phyloP scores from a whole-genome alignment of 139 green algal genomes.

The Chlorella sp. region DNA sequence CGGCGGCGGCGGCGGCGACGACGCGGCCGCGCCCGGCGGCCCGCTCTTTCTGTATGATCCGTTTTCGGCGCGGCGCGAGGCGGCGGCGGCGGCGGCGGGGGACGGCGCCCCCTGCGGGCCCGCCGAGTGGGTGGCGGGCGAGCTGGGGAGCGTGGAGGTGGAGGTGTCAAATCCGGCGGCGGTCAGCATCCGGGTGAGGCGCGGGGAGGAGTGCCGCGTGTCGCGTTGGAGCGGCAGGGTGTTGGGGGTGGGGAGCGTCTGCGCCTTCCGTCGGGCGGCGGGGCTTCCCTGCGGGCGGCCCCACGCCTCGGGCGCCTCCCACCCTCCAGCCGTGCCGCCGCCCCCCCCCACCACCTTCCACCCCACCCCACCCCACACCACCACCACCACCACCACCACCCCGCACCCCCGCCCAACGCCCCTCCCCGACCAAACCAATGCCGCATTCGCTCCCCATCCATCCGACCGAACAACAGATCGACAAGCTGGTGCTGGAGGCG shows the following conservation, averaged over 20 bases:
- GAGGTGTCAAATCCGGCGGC: slow-evolving; percentile 67
- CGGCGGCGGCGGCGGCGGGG: not conserved
- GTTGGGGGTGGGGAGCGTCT: too few relatives aligned
- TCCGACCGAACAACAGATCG: slow-evolving; percentile 18
- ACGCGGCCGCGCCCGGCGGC: slow-evolving; percentile 15
- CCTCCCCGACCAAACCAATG: not conserved
- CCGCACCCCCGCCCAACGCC: not conserved
- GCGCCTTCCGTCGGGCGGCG: too few relatives aligned
- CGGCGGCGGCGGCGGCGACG: not conserved
- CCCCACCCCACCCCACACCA: not conserved
- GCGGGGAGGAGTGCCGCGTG: too few relatives aligned
- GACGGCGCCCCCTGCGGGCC: not conserved
- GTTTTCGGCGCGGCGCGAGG: slow-evolving; percentile 49
- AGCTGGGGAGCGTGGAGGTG: slow-evolving; percentile 68
- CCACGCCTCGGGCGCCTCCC: too few relatives aligned
- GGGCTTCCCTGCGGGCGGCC: too few relatives aligned
- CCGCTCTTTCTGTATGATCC: slow-evolving; percentile 78
- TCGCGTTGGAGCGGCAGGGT: too few relatives aligned
- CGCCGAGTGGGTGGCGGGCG: slow-evolving; percentile 61
- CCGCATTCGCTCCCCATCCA: slow-evolving; percentile 16
- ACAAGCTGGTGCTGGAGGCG: slow-evolving; percentile 38
- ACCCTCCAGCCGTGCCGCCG: too few relatives aligned
- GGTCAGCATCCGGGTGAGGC: slow-evolving; percentile 51
- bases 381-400: not conserved
- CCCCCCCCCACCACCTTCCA: not conserved